These are phyloP conservation scores for Beauveria sp. DNA, from an alignment of 2,329 filamentous ascomycete genomes.

Conservation along the genomic window DNA sequence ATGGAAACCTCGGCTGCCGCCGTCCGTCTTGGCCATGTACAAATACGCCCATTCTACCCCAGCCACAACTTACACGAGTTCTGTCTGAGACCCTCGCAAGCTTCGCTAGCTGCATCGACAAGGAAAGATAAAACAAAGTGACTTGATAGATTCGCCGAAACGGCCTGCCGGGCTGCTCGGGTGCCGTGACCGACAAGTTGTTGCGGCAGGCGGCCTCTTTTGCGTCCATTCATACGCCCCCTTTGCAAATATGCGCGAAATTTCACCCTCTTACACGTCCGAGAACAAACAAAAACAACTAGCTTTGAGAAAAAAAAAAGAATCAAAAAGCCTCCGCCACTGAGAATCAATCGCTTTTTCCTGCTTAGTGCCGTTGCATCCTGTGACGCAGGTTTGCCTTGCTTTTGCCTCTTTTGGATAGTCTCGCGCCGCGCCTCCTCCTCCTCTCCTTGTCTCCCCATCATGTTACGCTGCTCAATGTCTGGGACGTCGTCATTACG, in stretches of 20 bases:
- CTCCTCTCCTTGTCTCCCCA: not conserved
- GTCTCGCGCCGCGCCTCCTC: not conserved
- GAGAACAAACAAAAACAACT: not conserved
- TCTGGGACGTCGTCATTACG: not conserved
- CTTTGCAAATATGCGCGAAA: not conserved
- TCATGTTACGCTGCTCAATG: not conserved
- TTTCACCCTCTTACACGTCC: not conserved
- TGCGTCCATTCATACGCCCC: not conserved
- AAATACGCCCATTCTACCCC: not conserved
- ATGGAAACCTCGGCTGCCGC: too few relatives aligned
- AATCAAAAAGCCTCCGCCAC: too few relatives aligned
- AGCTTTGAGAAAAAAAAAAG: not conserved
- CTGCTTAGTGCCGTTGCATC: not conserved
- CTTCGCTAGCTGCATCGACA: not conserved
- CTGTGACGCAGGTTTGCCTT: slow-evolving; percentile 3
- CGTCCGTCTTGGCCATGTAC: too few relatives aligned
- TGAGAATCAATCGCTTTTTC: not conserved
- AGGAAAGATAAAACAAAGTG: too few relatives aligned
- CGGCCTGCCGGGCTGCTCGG: not conserved
- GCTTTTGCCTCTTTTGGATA: slow-evolving; percentile 8
- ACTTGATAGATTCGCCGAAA: not conserved
- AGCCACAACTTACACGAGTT: slow-evolving; percentile 6
- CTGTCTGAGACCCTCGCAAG: not conserved
- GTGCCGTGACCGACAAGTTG: not conserved
- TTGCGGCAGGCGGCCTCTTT: not conserved